These are phyloP conservation scores for Dactylellina cionopaga DNA, from an alignment of 2,329 filamentous ascomycete species.

Conservation along the genomic window DNA sequence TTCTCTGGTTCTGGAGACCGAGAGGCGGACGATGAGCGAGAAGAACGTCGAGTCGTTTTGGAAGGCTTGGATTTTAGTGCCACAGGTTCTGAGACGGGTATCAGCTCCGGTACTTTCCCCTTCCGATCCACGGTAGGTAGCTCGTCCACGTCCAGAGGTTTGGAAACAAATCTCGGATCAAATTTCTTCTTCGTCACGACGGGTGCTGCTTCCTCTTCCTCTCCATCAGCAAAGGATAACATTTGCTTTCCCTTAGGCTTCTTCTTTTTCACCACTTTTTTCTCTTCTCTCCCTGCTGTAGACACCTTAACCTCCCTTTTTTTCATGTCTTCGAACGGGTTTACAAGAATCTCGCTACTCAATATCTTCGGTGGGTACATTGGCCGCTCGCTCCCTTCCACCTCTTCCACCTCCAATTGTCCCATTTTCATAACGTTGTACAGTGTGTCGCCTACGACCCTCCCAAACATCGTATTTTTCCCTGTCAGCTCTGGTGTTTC, in stretches of 20 bases:
- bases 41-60: conserved; percentile 5
- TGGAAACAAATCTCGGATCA: conserved; percentile 45
- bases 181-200: conserved; percentile 54
- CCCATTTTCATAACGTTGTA: conserved; percentile 96
- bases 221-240: conserved; percentile 77
- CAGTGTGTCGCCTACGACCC: conserved; percentile 91
- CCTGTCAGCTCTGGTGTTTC: conserved; percentile 85
- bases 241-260: conserved; percentile 79
- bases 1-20: conserved; percentile 22
- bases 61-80: conserved; percentile 17
- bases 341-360: conserved; percentile 77
- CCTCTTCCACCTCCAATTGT: conserved; percentile 77
- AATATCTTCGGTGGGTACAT: conserved; percentile 85
- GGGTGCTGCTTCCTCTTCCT: conserved; percentile 59
- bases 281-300: conserved; percentile 64
- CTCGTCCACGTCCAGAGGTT: conserved; percentile 38
- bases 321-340: conserved; percentile 84
- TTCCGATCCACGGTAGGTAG: conserved; percentile 29
- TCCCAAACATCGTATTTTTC: conserved; percentile 92
- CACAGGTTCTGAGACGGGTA: conserved; percentile 7
- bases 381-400: conserved; percentile 81
- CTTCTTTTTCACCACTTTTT: conserved; percentile 64
- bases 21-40: conserved; percentile 29
- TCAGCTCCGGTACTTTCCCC: conserved; percentile 2
- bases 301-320: conserved; percentile 71